Percentiles rank a stretch among this genome's conserved stretches.
These are phyloP conservation scores for Calonectria pauciramosa DNA, from an alignment of 2,329 filamentous ascomycete genomes.

Conservation along the genomic window DNA sequence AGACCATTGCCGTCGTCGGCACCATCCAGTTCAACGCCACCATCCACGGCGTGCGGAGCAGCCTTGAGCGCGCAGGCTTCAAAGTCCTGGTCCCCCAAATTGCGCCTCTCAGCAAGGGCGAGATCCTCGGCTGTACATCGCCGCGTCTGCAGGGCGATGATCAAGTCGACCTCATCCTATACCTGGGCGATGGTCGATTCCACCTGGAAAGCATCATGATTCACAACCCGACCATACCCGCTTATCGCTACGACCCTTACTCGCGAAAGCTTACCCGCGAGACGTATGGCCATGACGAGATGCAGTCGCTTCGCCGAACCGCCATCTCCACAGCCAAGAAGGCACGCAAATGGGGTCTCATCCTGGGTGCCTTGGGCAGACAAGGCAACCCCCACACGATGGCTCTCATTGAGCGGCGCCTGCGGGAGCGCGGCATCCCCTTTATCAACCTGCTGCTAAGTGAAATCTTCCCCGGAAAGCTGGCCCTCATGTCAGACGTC, in stretches of 20 bases:
- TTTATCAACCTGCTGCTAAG: slow-evolving; percentile 89
- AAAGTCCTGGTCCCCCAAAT: slow-evolving; percentile 91
- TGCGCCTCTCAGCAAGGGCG: slow-evolving; percentile 90
- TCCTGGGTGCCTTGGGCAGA: slow-evolving; percentile 90
- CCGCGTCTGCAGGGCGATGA: slow-evolving; percentile 74
- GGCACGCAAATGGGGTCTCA: slow-evolving; percentile 93
- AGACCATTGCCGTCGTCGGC: slow-evolving; percentile 92
- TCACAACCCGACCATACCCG: slow-evolving; percentile 90
- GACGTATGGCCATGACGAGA: slow-evolving; percentile 91
- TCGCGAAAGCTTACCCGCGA: slow-evolving; percentile 92
- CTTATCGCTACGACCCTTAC: slow-evolving; percentile 98
- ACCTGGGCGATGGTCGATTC: slow-evolving; percentile 93
- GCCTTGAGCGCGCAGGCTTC: slow-evolving; percentile 88
- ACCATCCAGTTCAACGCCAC: slow-evolving; percentile 99
- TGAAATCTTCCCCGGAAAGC: slow-evolving; percentile 96
- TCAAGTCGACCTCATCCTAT: slow-evolving; percentile 82
- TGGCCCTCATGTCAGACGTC: slow-evolving; percentile 93
- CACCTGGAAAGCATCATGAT: slow-evolving; percentile 99
- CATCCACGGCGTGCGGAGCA: slow-evolving; percentile 84
- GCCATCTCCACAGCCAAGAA: slow-evolving; percentile 82
- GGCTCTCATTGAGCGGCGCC: slow-evolving; percentile 83
- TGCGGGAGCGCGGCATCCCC: slow-evolving; percentile 79
- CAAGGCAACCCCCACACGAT: slow-evolving; percentile 97
- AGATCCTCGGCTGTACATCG: slow-evolving; percentile 97
- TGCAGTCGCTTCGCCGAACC: slow-evolving; percentile 82